Percentiles rank a stretch among this genome's conserved stretches.
Evolutionary conservation across 305 asterid species (phyloP).

Genomic region (Fraxinus baroniana): DNA sequence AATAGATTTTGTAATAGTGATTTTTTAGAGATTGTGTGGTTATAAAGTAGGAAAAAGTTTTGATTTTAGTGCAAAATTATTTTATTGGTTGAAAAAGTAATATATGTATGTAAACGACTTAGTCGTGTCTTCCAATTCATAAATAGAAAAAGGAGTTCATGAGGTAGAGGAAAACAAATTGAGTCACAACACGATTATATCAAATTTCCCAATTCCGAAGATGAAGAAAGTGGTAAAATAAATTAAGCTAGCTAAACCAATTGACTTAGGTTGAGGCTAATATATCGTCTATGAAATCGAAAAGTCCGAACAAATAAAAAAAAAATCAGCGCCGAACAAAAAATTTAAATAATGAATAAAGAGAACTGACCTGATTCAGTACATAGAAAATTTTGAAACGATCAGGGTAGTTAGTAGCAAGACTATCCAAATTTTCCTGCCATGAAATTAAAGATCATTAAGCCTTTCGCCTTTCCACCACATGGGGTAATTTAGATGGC

Average conservation of each 20-base stretch:
- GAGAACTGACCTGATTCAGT: conserved; percentile 66
- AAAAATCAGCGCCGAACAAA: not conserved
- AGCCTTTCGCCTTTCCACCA: not conserved
- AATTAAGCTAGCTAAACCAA: not conserved
- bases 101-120: not conserved
- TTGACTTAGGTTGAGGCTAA: not conserved
- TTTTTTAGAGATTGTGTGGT: too few relatives aligned
- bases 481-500: not conserved
- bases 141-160: not conserved
- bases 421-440: conserved; percentile 78
- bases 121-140: not conserved
- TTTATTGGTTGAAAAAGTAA: not conserved
- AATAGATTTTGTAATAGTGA: not conserved
- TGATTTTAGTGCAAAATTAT: not conserved
- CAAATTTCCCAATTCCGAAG: not conserved
- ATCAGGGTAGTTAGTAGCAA: conserved; percentile 55
- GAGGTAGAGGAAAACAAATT: not conserved
- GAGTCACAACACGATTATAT: not conserved
- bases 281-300: not conserved
- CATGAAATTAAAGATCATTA: conserved; percentile 11
- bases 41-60: too few relatives aligned
- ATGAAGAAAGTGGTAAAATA: not conserved
- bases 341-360: not conserved
- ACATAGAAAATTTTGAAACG: conserved; percentile 75
- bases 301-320: not conserved